Evolutionary conservation across 495 filamentous ascomycete species (phyloP).

Genomic region (Penicillium atrosanguineum): DNA sequence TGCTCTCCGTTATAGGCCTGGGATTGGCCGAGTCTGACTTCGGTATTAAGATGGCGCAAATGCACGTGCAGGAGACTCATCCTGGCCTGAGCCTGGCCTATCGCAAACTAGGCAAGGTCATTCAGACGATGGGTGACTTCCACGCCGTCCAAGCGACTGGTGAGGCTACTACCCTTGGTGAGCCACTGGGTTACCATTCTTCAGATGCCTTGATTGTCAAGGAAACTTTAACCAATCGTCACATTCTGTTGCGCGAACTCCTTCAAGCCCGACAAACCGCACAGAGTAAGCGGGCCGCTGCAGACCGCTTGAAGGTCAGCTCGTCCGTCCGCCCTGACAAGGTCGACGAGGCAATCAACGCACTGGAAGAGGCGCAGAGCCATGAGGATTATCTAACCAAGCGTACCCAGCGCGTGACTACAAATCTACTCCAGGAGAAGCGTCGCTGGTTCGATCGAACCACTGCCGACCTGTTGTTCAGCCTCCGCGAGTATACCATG

Average conservation of each 20-base stretch:
- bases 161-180: slow-evolving; percentile 91
- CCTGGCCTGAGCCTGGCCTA: slow-evolving; percentile 84
- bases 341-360: slow-evolving; percentile 90
- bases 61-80: slow-evolving; percentile 88
- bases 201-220: slow-evolving; percentile 97
- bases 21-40: slow-evolving; percentile 93
- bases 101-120: slow-evolving; percentile 87
- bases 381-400: slow-evolving; percentile 75
- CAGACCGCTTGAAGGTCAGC: slow-evolving; percentile 81
- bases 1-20: slow-evolving; percentile 58
- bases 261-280: slow-evolving; percentile 81
- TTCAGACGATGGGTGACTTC: slow-evolving; percentile 90
- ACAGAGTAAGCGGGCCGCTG: slow-evolving; percentile 73
- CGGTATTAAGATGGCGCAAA: slow-evolving; percentile 78
- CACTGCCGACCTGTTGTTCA: slow-evolving; percentile 70
- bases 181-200: slow-evolving; percentile 93
- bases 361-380: slow-evolving; percentile 79
- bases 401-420: slow-evolving; percentile 83
- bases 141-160: slow-evolving; percentile 97
- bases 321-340: slow-evolving; percentile 86
- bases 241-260: slow-evolving; percentile 95
- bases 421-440: slow-evolving; percentile 84
- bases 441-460: slow-evolving; percentile 90
- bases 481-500: slow-evolving; percentile 87
- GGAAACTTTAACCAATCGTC: slow-evolving; percentile 96